Conservation (phyloP, 1,139 yeast species). For the Taphrina sp. region DNA sequence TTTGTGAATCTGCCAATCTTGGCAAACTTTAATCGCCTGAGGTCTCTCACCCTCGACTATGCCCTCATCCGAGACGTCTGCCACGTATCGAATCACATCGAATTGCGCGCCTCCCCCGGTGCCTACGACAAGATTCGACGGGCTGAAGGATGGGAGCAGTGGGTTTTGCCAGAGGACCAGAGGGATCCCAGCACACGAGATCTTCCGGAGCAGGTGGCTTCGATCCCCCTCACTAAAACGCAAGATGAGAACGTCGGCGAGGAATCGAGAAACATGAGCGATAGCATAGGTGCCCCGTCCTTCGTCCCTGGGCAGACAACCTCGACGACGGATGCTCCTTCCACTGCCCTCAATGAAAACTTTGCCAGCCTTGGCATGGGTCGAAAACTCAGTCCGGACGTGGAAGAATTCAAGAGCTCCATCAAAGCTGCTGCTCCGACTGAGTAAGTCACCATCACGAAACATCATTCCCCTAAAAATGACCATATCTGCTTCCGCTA, state of each 20-base stretch:
- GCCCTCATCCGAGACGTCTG: conserved; percentile 52
- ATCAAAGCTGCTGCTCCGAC: no score
- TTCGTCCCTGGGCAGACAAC: conserved; percentile 17
- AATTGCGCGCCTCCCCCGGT: conserved; percentile 45
- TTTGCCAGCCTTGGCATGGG: conserved; percentile 26
- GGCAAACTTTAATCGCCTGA: conserved; percentile 71
- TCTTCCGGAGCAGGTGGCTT: conserved; percentile 2
- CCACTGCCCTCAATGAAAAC: conserved; percentile 6
- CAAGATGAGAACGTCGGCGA: neutral
- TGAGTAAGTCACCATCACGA: no score
- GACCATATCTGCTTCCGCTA: no score
- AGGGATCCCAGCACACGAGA: conserved; percentile 18
- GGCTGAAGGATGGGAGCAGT: conserved; percentile 35
- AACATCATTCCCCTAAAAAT: no score
- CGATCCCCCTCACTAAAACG: neutral
- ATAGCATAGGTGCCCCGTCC: conserved; percentile 12
- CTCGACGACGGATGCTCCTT: neutral
- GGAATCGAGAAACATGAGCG: neutral
- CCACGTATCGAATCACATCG: conserved; percentile 48
- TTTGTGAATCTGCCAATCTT: conserved; percentile 64
- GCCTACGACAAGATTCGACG: conserved; percentile 33
- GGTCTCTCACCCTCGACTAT: conserved; percentile 54
- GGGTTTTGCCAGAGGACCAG: conserved; percentile 35
- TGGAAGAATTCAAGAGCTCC: conserved; percentile 15
- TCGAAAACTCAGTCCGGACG: conserved; percentile 16